Evolutionary conservation across 2,329 filamentous ascomycete genomes (phyloP), one percentile per base, ranked within the genome.

Genomic region (Epichloe baconii): DNA sequence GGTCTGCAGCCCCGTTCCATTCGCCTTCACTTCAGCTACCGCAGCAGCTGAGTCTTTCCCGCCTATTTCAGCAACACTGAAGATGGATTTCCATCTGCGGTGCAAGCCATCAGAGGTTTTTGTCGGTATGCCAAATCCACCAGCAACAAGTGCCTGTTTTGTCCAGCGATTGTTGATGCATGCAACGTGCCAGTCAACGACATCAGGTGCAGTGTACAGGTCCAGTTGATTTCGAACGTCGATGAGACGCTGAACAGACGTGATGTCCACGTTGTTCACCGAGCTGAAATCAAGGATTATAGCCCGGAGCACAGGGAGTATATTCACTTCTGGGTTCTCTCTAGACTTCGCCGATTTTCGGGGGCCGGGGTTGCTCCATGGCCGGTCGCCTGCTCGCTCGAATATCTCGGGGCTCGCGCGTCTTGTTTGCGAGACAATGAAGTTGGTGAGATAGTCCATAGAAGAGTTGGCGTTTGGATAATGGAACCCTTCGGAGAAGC

Each of bases 131-230:
- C 91, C 91, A 62, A 97, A 97, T 12, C 91, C 91, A 23, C 86
- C 91, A 2, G 86, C 81, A 4, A 84, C 85, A 43, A 97, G 81
- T 4, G 88, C 90, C 35, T 89, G 85, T 72, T 95, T 95, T 23
- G 89, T 91, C 91, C 91, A 96, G 46, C 62, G 58, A 72, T 93
- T 96, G 70, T 84, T 89, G 71, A 97, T 86, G 68, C 83, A 85
- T n/a, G 90, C 88, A 56, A 97, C 84, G 68, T 97, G 93, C 90
- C 91, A 97, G 65, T 96, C 88, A 4, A 97, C 90, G 2, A 77
- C 74, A 19, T 89, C 82, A 0, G 91, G 91, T 0, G 84, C 68
- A 1, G 88, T 79, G 63, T 95, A 95, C 19, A 82, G 77, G 65
- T 96, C 91, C 26, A 97, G 81, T 64, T 96, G 90, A 66, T 95